A percentile compares a stretch with the other conserved stretches of the same genome.
Evolutionary conservation across 192 early-diverging fungal genomes (phyloP).

Genomic region (Ambispora gerdemannii): DNA sequence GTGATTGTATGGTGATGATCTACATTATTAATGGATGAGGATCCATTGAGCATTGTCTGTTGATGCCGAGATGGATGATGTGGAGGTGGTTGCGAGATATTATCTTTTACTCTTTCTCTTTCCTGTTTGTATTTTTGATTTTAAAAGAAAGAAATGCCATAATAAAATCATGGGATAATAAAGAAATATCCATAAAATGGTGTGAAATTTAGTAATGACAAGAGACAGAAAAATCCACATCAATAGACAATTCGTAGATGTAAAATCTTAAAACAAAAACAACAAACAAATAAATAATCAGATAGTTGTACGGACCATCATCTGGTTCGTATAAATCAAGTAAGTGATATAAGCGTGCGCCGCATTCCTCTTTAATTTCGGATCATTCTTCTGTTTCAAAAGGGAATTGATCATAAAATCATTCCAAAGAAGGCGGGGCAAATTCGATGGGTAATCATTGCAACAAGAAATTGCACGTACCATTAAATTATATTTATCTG

Average conservation of each 20-base stretch:
- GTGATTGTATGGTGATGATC: constrained; percentile 12
- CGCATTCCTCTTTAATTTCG: constrained; percentile 49
- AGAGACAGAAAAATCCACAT: too few species aligned
- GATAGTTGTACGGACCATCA: constrained; percentile 22
- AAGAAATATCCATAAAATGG: background rate
- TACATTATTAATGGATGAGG: constrained; percentile 21
- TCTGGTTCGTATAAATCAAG: constrained; percentile 48
- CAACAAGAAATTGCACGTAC: constrained; percentile 7
- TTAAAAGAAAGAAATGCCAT: background rate
- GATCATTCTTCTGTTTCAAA: constrained; percentile 44
- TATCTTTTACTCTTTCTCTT: background rate
- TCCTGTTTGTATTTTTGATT: background rate
- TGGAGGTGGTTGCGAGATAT: background rate
- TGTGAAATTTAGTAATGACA: too few species aligned
- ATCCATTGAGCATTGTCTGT: background rate
- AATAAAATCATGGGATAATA: background rate
- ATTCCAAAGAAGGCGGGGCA: background rate
- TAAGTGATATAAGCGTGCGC: constrained; percentile 50
- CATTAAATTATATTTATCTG: constrained; percentile 29
- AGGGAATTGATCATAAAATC: constrained; percentile 27
- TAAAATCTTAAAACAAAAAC: background rate
- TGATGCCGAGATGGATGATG: background rate
- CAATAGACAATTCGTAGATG: too few species aligned
- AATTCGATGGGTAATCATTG: background rate
- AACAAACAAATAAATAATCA: background rate